Percentiles rank a stretch among this genome's conserved stretches.
Evolutionary conservation across 164 flowering plant species (phyloP).

Genomic region (Piper longum): DNA sequence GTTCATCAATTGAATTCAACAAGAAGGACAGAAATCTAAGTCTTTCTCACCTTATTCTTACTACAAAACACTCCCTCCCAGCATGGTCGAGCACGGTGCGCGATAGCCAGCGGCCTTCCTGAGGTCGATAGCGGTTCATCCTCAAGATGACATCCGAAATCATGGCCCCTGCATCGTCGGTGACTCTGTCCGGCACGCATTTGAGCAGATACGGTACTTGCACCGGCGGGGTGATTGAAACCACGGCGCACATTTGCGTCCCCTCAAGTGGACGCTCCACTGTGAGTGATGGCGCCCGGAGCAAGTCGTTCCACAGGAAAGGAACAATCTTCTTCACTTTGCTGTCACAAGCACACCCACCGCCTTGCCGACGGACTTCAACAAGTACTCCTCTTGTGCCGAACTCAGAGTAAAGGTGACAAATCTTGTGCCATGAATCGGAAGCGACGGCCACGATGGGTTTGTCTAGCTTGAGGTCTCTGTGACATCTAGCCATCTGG

Average conservation of each 20-base stretch:
- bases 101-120: slow-evolving; percentile 92
- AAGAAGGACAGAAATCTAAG: neutral
- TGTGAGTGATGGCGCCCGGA: slow-evolving; percentile 62
- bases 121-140: slow-evolving; percentile 68
- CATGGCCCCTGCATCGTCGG: slow-evolving; percentile 93
- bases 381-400: slow-evolving; percentile 57
- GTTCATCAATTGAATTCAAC: neutral
- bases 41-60: slow-evolving; percentile 48
- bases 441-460: slow-evolving; percentile 21
- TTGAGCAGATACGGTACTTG: slow-evolving; percentile 81
- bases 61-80: slow-evolving; percentile 79
- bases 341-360: slow-evolving; percentile 32
- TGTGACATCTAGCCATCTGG: slow-evolving; percentile 45
- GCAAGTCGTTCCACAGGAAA: slow-evolving; percentile 64
- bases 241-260: slow-evolving; percentile 24
- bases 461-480: slow-evolving; percentile 50
- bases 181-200: slow-evolving; percentile 83
- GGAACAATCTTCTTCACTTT: slow-evolving; percentile 9
- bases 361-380: slow-evolving; percentile 35
- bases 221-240: slow-evolving; percentile 81
- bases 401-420: slow-evolving; percentile 77
- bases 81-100: slow-evolving; percentile 90
- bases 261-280: slow-evolving; percentile 23
- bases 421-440: slow-evolving; percentile 44
- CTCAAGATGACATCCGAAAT: slow-evolving; percentile 72